phyloP scores from a whole-genome alignment of 192 early-diverging fungal species.

The Dissophora ornata region DNA sequence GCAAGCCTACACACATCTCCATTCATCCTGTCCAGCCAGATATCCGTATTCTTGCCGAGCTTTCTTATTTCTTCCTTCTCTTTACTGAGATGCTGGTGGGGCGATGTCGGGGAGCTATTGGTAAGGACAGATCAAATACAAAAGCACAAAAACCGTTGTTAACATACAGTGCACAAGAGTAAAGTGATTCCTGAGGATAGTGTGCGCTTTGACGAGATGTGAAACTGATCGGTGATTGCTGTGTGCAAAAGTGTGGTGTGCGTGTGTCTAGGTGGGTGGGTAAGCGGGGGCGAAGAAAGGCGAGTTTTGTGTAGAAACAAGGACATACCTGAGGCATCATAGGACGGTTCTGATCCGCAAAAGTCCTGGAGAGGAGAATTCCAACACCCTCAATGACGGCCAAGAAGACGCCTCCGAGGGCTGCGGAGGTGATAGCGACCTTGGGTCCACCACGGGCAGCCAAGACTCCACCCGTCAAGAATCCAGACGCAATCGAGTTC shows the following conservation, averaged over 20 bases:
- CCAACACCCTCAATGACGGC: conserved; percentile 97
- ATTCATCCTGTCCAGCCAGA: not conserved
- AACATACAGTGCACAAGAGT: too few species aligned
- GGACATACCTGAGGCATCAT: conserved; percentile 49
- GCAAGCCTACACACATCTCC: too few species aligned
- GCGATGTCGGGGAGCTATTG: conserved; percentile 50
- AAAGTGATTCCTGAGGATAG: not conserved
- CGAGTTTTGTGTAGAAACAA: too few species aligned
- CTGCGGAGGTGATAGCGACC: conserved; percentile 72
- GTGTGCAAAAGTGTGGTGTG: too few species aligned
- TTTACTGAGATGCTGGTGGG: conserved; percentile 55
- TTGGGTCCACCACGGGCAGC: conserved; percentile 87
- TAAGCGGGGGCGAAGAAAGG: too few species aligned
- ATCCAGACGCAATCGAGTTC: conserved; percentile 96
- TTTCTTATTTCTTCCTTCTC: too few species aligned
- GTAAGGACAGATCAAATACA: too few species aligned
- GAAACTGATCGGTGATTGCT: too few species aligned
- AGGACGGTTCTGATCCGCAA: conserved; percentile 46
- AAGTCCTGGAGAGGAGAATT: conserved; percentile 55
- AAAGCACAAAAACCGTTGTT: too few species aligned
- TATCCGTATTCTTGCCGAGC: conserved; percentile 4
- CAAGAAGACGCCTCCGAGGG: conserved; percentile 91
- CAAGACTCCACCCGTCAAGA: conserved; percentile 93
- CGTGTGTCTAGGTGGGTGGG: too few species aligned
- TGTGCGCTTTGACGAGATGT: too few species aligned